Conservation (phyloP, 2,329 filamentous ascomycete genomes). For the Cephalotrichum gorgonifer region DNA sequence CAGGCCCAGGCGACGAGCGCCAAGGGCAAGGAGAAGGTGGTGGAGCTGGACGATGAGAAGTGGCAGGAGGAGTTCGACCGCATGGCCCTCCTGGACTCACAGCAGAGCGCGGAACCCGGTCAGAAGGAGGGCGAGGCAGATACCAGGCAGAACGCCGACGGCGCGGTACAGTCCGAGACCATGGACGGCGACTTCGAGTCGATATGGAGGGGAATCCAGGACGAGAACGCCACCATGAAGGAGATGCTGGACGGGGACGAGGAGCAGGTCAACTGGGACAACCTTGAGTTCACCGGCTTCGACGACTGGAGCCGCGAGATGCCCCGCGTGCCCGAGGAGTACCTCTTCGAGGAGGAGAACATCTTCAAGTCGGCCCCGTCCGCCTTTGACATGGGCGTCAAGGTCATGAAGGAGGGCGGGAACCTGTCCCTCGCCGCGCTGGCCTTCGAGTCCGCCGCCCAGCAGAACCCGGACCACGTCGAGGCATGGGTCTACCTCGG, state of each 20-base stretch:
- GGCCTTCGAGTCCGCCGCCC: slow-evolving; percentile 90
- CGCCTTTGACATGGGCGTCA: slow-evolving; percentile 85
- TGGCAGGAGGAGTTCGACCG: slow-evolving; percentile 97
- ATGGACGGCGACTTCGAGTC: slow-evolving; percentile 81
- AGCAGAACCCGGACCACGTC: slow-evolving; percentile 77
- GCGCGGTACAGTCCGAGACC: slow-evolving; percentile 48
- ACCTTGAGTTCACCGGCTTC: slow-evolving; percentile 46
- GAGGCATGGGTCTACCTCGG: slow-evolving; percentile 93
- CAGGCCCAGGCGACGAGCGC: slow-evolving; percentile 37
- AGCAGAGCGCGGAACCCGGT: slow-evolving; percentile 46
- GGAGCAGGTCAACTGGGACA: slow-evolving; percentile 69
- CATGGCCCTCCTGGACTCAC: slow-evolving; percentile 59
- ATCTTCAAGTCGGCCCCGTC: slow-evolving; percentile 71
- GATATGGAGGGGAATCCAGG: slow-evolving; percentile 75
- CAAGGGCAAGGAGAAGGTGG: slow-evolving; percentile 83
- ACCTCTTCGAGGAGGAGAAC: slow-evolving; percentile 93
- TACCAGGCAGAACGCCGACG: slow-evolving; percentile 7
- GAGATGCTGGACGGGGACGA: slow-evolving; percentile 37
- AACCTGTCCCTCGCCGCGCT: slow-evolving; percentile 89
- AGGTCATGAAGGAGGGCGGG: slow-evolving; percentile 86
- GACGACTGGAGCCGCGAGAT: slow-evolving; percentile 52
- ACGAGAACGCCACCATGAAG: slow-evolving; percentile 33
- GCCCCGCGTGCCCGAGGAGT: slow-evolving; percentile 76
- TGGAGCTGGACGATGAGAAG: slow-evolving; percentile 85
- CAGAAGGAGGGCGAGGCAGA: slow-evolving; percentile 28